These are phyloP conservation scores for Hypoxylon sp. DNA, from an alignment of 2,329 filamentous ascomycete species.

Conservation along the genomic window DNA sequence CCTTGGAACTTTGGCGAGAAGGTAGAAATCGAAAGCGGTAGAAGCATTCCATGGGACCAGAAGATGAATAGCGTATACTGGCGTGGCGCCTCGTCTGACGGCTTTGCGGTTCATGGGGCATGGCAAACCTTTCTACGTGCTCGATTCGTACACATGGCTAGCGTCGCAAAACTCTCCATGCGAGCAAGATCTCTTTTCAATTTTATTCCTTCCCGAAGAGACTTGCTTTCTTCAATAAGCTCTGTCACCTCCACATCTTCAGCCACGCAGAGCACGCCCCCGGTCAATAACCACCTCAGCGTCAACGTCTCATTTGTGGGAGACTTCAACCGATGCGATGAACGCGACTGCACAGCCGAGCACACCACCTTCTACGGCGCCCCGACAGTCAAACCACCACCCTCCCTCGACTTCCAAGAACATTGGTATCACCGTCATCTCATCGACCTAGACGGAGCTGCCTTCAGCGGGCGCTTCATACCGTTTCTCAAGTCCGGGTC, in stretches of 20 bases:
- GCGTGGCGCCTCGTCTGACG: conserved; percentile 63
- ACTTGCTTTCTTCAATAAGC: background rate
- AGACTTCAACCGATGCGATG: conserved; percentile 47
- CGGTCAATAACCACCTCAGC: conserved; percentile 16
- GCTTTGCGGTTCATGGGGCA: conserved; percentile 56
- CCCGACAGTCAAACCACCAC: conserved; percentile 32
- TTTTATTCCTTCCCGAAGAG: conserved; percentile 13
- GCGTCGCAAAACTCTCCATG: conserved; percentile 39
- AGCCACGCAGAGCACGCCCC: background rate
- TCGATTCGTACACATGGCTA: conserved; percentile 64
- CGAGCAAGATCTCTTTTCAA: conserved; percentile 20
- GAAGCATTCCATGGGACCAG: conserved; percentile 55
- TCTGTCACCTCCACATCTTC: conserved; percentile 46
- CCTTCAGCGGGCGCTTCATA: conserved; percentile 58
- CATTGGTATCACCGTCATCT: conserved; percentile 61
- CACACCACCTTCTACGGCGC: conserved; percentile 46
- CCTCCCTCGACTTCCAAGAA: conserved; percentile 46
- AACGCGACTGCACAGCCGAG: conserved; percentile 46
- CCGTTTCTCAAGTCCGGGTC: conserved; percentile 61
- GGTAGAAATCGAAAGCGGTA: conserved; percentile 49
- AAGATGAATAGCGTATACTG: conserved; percentile 62
- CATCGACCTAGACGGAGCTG: conserved; percentile 66
- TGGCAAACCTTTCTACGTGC: conserved; percentile 69
- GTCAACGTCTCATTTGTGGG: conserved; percentile 53
- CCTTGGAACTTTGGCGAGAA: conserved; percentile 52